Evolutionary conservation across 306 rosid genomes (phyloP), one percentile per base, ranked within the genome.

Genomic region (Echinosophora koreensis): DNA sequence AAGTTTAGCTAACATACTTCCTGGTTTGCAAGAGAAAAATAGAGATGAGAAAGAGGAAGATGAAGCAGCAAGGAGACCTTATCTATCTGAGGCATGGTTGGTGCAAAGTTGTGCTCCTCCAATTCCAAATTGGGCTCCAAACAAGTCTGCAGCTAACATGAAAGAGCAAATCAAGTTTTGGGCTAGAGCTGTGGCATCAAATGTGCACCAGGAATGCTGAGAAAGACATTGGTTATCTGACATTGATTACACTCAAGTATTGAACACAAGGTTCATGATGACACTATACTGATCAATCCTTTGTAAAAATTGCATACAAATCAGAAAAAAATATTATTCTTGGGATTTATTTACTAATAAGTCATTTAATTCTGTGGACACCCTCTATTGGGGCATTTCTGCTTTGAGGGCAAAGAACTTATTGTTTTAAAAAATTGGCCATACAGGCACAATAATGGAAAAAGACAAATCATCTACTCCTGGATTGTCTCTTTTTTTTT

Each of bases 101-200:
- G 82, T 77, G 56, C 97, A 94, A 60, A 83, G 77, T 78, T 79
- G 81, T 66, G 78, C 79, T 69, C 95, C 90, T 65, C 88, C 89
- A 66, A 60, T 86, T 79, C 96, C 97, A 69, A 89, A 77, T 49
- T 89, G 90, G 88, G 86, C 69, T 47, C 15, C 80, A 47, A 67
- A 71, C 10, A 77, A 70, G n/a, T 90, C 97, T 69, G 27, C 89
- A 12, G 77, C 83, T 71, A 89, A 92, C 74, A 82, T 89, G 87
- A 92, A 95, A 83, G 84, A 87, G 69, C 90, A 89, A 27, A 90
- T 95, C 86, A 95, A 86, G 87, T 90, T 88, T 76, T 95, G 98
- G 98, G 98, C 97, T 56, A 88, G 90, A 87, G 60, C 92, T 80
- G 97, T 95, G 69, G 98, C 97, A 16, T 87, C 96, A 27, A 89